Percentiles rank a stretch among this genome's conserved stretches.
Conservation (phyloP, 2,329 filamentous ascomycete genomes). For the Atkinsonella texensis region DNA sequence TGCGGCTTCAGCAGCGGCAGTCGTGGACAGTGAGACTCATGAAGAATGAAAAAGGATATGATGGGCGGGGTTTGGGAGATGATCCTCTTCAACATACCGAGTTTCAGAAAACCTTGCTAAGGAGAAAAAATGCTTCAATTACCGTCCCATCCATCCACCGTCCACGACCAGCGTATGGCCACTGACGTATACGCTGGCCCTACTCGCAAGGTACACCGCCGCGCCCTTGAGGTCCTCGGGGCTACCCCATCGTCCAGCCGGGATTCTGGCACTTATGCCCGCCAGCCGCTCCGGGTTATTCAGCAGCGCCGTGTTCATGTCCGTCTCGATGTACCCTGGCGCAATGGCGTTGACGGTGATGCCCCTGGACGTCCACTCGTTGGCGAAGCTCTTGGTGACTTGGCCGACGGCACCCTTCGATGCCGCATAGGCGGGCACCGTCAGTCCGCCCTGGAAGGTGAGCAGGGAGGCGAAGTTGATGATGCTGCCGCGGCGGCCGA, state of each 20-base stretch:
- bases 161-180: conserved; percentile 77
- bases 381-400: conserved; percentile 72
- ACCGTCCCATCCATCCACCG: conserved; percentile 88
- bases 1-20: no score
- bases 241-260: conserved; percentile 69
- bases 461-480: conserved; percentile 79
- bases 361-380: conserved; percentile 73
- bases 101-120: no score
- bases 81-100: no score
- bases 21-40: no score
- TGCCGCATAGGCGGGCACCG: conserved; percentile 77
- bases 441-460: conserved; percentile 77
- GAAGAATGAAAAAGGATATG: no score
- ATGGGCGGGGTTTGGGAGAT: no score
- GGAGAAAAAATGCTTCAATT: background rate
- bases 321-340: conserved; percentile 83
- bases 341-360: conserved; percentile 82
- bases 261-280: conserved; percentile 70
- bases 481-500: conserved; percentile 54
- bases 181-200: conserved; percentile 68
- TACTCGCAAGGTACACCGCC: conserved; percentile 64
- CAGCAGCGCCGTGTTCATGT: conserved; percentile 82
- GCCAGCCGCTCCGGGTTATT: conserved; percentile 55
- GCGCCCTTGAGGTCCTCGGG: conserved; percentile 84
- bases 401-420: conserved; percentile 78